Base-by-base conservation (phyloP, 768 basidiomycete genomes). In the Tulasnella sp. region DNA sequence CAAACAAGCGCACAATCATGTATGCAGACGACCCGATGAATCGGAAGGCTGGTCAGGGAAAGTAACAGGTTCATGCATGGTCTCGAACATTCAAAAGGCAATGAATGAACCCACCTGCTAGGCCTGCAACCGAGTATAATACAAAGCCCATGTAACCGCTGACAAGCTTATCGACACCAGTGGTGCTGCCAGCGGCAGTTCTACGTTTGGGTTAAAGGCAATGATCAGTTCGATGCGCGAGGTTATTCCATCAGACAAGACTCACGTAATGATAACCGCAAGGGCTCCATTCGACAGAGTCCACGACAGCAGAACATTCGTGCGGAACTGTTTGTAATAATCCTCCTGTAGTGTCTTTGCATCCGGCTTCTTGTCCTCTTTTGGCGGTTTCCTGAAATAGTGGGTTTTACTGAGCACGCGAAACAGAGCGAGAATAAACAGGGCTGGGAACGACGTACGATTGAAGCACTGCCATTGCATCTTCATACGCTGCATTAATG, bases 81-180 rank as follows among this genome's bases (percentile, higher is more conserved):
- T 61, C 38, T 41, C 60, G 47, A 30, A 30, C 19, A 55, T n/a
- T 19, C 9, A 54, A 43, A 38, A 41, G n/a, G n/a, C 30, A 21
- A 15, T n/a, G 26, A 34, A 47, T 3, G 17, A 11, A 79, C 91
- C 72, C 67, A 95, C 92, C 76, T 11, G 92, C 90, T 42, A 96
- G 80, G 11, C 88, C 83, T 4, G 86, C 88, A 47, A 95, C 90
- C 0, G 88, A 89, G 72, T 84, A 93, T 58, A 97, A 71, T 61
- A 96, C 75, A 69, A 93, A 90, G 15, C 84, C 80, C 85, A 95
- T 87, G 69, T 95, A 95, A 1, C 88, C 89, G 58, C 81, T 83
- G 2, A 92, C 87, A 27, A 82, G 77, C 0, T 70, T 70, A 26
- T 74, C 74, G 1, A 80, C 79, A 19, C 77, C 73, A 15, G 34